These are phyloP conservation scores for Chlamydomonas sphaeroides DNA, from an alignment of 139 green algal genomes.

Conservation along the genomic window DNA sequence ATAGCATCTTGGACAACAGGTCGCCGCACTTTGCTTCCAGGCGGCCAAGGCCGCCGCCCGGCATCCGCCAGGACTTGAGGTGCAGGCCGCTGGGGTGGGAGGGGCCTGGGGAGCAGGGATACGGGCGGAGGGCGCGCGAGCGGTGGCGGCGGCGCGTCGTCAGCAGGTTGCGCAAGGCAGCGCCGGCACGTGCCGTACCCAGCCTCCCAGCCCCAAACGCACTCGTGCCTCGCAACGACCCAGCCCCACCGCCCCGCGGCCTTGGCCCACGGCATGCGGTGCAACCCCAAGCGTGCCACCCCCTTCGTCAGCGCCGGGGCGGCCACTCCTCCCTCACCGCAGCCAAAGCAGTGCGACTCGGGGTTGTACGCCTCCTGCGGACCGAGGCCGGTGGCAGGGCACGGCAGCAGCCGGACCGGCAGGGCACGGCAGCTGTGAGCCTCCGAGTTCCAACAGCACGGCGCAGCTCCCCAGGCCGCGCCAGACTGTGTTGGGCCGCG, in stretches of 20 bases:
- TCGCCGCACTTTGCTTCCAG: slow-evolving; percentile 72
- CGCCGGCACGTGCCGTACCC: neutral
- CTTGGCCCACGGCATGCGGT: too few species aligned
- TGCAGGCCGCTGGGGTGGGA: slow-evolving; percentile 68
- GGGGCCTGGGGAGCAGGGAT: slow-evolving; percentile 50
- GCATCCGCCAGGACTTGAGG: slow-evolving; percentile 66
- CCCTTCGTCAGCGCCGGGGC: neutral
- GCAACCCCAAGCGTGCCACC: neutral
- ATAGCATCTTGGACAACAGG: too few species aligned
- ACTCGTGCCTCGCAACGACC: too few species aligned
- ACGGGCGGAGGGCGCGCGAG: neutral
- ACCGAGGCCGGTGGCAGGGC: neutral
- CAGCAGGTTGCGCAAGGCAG: neutral
- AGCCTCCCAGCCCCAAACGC: too few species aligned
- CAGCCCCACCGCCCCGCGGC: too few species aligned
- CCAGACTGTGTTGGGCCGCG: too few species aligned
- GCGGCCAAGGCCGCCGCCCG: slow-evolving; percentile 41
- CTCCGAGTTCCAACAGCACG: neutral
- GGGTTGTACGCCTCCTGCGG: slow-evolving; percentile 72
- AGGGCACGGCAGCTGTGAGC: neutral
- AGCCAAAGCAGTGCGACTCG: slow-evolving; percentile 78
- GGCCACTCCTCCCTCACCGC: slow-evolving; percentile 56
- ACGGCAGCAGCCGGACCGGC: neutral
- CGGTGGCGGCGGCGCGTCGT: neutral
- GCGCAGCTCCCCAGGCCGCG: too few species aligned